Evolutionary conservation across 495 filamentous ascomycete genomes (phyloP).

Genomic region (Podospora pseudocomata): DNA sequence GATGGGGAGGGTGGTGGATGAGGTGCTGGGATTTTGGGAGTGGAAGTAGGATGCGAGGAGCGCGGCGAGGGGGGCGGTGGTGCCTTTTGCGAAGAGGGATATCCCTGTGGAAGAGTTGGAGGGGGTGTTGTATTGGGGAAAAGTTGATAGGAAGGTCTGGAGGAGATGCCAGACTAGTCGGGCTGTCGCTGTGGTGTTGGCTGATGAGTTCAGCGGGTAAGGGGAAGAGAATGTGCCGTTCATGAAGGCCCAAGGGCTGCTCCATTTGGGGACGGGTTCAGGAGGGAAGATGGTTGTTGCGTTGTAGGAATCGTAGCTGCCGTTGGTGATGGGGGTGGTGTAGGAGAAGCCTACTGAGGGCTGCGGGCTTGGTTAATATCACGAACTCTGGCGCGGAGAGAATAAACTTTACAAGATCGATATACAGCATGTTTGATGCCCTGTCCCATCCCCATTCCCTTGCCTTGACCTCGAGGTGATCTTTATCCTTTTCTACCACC

Average conservation of each 20-base stretch:
- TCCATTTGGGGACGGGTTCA: slow-evolving; percentile 26
- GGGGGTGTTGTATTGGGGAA: slow-evolving; percentile 62
- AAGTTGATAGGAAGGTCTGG: slow-evolving; percentile 61
- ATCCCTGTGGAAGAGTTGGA: slow-evolving; percentile 39
- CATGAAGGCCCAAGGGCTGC: slow-evolving; percentile 28
- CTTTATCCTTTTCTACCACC: slow-evolving; percentile 46
- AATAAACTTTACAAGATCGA: slow-evolving; percentile 55
- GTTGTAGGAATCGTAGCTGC: slow-evolving; percentile 42
- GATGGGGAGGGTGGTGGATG: slow-evolving; percentile 41
- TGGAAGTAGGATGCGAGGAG: slow-evolving; percentile 52
- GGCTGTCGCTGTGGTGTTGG: slow-evolving; percentile 66
- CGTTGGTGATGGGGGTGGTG: slow-evolving; percentile 47
- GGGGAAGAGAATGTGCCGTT: slow-evolving; percentile 64
- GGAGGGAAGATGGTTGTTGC: slow-evolving; percentile 32
- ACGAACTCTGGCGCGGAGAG: not conserved
- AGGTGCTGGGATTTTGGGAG: slow-evolving; percentile 53
- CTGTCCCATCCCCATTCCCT: slow-evolving; percentile 64
- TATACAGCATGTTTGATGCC: slow-evolving; percentile 69
- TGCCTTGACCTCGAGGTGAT: slow-evolving; percentile 43
- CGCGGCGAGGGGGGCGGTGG: slow-evolving; percentile 62
- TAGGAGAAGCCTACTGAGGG: slow-evolving; percentile 54
- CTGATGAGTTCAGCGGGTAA: slow-evolving; percentile 44
- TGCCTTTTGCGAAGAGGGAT: slow-evolving; percentile 63
- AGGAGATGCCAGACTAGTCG: slow-evolving; percentile 66
- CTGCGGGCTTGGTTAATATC: not conserved